A percentile compares a stretch with the other conserved stretches of the same genome.
These are phyloP conservation scores for Phytopythium ostracodes DNA, from an alignment of 352 stramenopile genomes.

Conservation along the genomic window DNA sequence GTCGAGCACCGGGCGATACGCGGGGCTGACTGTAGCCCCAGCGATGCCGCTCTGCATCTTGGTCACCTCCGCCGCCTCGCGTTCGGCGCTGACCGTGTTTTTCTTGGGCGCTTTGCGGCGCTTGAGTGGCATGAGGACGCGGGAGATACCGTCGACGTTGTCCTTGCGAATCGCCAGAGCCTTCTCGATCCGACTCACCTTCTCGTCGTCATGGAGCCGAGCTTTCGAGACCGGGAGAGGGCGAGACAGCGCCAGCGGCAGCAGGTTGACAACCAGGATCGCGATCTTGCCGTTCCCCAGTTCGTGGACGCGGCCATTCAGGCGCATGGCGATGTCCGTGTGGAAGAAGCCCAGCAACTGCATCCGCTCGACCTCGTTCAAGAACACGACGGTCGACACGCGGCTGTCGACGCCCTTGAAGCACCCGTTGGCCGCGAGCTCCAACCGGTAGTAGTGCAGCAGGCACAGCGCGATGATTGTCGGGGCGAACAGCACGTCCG, in stretches of 20 bases:
- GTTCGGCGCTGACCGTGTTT: neutral
- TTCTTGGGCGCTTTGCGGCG: neutral
- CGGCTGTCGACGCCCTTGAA: slow-evolving; percentile 14
- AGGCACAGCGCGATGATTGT: slow-evolving; percentile 15
- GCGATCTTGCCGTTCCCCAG: slow-evolving; percentile 13
- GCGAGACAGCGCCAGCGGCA: slow-evolving; percentile 4
- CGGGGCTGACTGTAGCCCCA: neutral
- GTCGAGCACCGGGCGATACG: slow-evolving; percentile 8
- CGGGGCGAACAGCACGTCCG: slow-evolving; percentile 14
- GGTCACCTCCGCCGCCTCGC: neutral
- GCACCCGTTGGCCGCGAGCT: slow-evolving; percentile 4
- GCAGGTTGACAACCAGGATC: slow-evolving; percentile 12
- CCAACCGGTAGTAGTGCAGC: slow-evolving; percentile 11
- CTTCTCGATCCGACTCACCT: neutral
- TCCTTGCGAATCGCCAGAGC: neutral
- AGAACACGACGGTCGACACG: slow-evolving; percentile 8
- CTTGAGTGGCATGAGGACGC: slow-evolving; percentile 14
- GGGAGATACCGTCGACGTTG: slow-evolving; percentile 8
- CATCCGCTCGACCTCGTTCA: slow-evolving; percentile 10
- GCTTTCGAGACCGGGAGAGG: neutral
- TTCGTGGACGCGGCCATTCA: slow-evolving; percentile 24
- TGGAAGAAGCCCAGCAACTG: slow-evolving; percentile 13
- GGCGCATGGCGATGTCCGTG: slow-evolving; percentile 8
- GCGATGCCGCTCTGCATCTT: neutral
- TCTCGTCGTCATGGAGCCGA: neutral